phyloP scores from a whole-genome alignment of 2,329 filamentous ascomycete genomes.

The Sporothrix schenckii region DNA sequence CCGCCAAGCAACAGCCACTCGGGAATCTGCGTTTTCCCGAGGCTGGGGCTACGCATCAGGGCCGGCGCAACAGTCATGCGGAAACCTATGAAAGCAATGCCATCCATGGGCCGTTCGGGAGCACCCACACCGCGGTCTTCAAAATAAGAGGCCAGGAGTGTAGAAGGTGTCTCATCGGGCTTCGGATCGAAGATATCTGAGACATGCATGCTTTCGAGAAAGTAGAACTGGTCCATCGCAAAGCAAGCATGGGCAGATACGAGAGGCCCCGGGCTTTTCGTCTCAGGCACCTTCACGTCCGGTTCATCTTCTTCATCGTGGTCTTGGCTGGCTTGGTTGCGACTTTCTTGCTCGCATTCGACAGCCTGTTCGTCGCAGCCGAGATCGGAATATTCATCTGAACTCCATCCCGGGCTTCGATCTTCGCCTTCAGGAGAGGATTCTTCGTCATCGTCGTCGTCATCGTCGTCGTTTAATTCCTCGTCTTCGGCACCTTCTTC shows the following conservation, averaged over 20 bases:
- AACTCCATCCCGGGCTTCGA: neutral
- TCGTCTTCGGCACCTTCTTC: neutral
- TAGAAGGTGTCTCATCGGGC: neutral
- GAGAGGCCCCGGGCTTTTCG: neutral
- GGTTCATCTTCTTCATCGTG: neutral
- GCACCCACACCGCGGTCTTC: neutral
- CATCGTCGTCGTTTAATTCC: neutral
- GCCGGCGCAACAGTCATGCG: neutral
- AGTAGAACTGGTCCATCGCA: slow-evolving; percentile 23
- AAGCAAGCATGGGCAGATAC: slow-evolving; percentile 24
- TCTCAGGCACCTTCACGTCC: neutral
- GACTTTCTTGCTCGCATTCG: neutral
- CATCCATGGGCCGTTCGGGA: neutral
- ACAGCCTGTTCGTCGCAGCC: neutral
- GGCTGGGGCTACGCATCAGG: neutral
- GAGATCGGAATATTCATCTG: neutral
- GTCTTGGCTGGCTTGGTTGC: neutral
- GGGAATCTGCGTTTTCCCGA: slow-evolving; percentile 20
- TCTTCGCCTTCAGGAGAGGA: neutral
- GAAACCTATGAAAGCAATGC: neutral
- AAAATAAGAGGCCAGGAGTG: neutral
- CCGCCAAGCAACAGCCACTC: slow-evolving; percentile 28
- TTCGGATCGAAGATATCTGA: neutral
- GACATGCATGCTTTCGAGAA: neutral
- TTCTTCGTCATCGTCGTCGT: neutral